Evolutionary conservation across 768 basidiomycete species (phyloP), one percentile per base, ranked within the genome.

Genomic region (Megacollybia marginata): DNA sequence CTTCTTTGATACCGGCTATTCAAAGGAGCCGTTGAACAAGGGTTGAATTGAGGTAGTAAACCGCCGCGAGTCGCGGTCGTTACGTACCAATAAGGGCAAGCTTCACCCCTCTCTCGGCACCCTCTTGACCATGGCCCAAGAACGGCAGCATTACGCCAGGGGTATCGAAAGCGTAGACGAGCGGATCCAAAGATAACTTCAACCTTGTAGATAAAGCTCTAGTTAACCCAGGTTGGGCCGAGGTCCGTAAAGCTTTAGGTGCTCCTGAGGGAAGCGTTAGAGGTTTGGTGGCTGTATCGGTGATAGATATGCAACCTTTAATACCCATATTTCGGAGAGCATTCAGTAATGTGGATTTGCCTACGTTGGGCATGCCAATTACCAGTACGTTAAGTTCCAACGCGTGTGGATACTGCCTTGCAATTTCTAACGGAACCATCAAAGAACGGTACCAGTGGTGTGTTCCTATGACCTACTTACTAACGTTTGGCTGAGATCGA

Each of bases 321-420:
- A 95, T 88, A 10, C 95, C 95, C 60, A 83, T 83, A 59, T 80
- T 83, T 40, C 95, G 80, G 23, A 99, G 74, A 1, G 92, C 82
- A 61, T 99, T 99, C 11, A 99, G 71, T 46, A 98, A 67, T 2
- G 91, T 94, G 12, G 94, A 97, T 69, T 99, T 98, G 38, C 95
- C 95, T 44, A 97, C 92, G 64, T 98, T 98, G 15, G 96, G 96
- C 95, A 99, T 98, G 19, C 96, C 96, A 51, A 96, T 85, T 19
- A 98, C 92, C 2, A 97, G 76, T 7, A 97, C 85, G 23, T 28
- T 28, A 56, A 91, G 69, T 62, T 88, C 88, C 57, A 82, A 79
- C 44, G 80, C 75, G 54, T 88, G 78, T 46, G 80, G 80, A 61
- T 83, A 76, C 38, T 73, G 71, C 58, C 79, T 80, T 32, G 88